A percentile compares a stretch with the other conserved stretches of the same genome.
Evolutionary conservation across 2,329 filamentous ascomycete genomes (phyloP).

Genomic region (Parafenestella ontariensis): DNA sequence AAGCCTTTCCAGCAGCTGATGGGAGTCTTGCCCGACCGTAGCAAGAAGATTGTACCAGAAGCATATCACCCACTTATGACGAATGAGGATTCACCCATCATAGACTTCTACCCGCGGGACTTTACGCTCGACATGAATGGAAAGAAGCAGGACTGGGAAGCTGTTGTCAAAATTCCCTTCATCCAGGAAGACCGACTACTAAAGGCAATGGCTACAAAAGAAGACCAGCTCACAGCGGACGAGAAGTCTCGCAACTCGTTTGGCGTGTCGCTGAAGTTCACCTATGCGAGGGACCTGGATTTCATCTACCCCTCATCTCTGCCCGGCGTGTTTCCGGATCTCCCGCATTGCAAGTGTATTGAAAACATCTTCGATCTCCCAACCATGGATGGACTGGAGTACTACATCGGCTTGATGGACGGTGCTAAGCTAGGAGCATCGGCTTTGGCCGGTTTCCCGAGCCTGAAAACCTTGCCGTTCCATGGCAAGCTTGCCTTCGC

Average conservation of each 20-base stretch:
- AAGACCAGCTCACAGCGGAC: constrained; percentile 75
- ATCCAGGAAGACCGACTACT: constrained; percentile 91
- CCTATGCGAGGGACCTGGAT: constrained; percentile 77
- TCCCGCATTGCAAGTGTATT: constrained; percentile 85
- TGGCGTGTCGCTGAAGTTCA: constrained; percentile 91
- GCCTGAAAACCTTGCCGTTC: constrained; percentile 83
- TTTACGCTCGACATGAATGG: constrained; percentile 99
- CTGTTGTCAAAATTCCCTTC: constrained; percentile 98
- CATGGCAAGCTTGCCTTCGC: constrained; percentile 83
- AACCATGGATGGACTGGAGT: constrained; percentile 86
- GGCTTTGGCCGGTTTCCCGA: constrained; percentile 94
- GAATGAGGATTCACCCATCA: constrained; percentile 85
- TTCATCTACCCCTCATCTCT: constrained; percentile 89
- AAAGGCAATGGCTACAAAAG: constrained; percentile 83
- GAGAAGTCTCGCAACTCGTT: constrained; percentile 88
- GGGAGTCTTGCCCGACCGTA: constrained; percentile 96
- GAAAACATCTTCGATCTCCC: constrained; percentile 97
- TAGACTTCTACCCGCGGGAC: constrained; percentile 96
- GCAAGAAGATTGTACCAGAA: constrained; percentile 90
- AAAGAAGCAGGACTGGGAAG: constrained; percentile 99
- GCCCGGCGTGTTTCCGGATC: constrained; percentile 87
- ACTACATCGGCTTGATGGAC: constrained; percentile 81
- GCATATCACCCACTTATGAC: constrained; percentile 95
- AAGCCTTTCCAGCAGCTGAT: constrained; percentile 95
- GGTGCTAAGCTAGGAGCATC: constrained; percentile 81